These are phyloP conservation scores for Rhinocladiella similis DNA, from an alignment of 2,329 filamentous ascomycete genomes.

Conservation along the genomic window DNA sequence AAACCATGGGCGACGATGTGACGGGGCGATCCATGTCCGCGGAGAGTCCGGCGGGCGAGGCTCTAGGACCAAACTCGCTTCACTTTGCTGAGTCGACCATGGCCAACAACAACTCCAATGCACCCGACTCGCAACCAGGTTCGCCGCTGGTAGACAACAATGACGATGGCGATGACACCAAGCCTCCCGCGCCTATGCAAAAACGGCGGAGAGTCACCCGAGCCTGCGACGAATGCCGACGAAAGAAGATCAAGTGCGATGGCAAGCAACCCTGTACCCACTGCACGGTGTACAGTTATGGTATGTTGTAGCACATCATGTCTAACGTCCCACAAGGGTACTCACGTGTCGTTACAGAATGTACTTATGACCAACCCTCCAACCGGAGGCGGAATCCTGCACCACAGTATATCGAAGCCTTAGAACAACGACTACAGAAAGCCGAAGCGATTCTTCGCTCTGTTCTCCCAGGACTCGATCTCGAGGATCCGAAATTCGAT, in stretches of 20 bases:
- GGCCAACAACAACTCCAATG: conserved; percentile 5
- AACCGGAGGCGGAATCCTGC: conserved; percentile 87
- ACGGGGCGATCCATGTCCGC: conserved; percentile 11
- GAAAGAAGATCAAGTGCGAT: conserved; percentile 77
- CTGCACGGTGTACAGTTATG: conserved; percentile 97
- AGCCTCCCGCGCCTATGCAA: conserved; percentile 59
- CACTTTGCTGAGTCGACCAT: background rate
- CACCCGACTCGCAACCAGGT: conserved; percentile 15
- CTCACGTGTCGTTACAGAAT: conserved; percentile 59
- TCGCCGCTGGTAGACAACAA: conserved; percentile 17
- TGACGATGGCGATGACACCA: conserved; percentile 23
- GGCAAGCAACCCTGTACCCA: conserved; percentile 84
- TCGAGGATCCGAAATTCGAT: conserved; percentile 83
- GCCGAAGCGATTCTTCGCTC: conserved; percentile 77
- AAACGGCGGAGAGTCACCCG: conserved; percentile 77
- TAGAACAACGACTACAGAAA: conserved; percentile 79
- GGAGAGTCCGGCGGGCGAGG: conserved; percentile 16
- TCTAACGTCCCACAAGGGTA: background rate
- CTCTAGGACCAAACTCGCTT: conserved; percentile 3
- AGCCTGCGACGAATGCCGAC: conserved; percentile 78
- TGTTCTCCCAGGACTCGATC: conserved; percentile 78
- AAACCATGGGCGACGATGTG: conserved; percentile 18
- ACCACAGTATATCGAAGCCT: conserved; percentile 87
- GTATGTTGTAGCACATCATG: conserved; percentile 52
- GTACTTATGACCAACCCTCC: conserved; percentile 92